Evolutionary conservation across 2,329 filamentous ascomycete genomes (phyloP), one percentile per base, ranked within the genome.

Genomic region (Botrytis elliptica): DNA sequence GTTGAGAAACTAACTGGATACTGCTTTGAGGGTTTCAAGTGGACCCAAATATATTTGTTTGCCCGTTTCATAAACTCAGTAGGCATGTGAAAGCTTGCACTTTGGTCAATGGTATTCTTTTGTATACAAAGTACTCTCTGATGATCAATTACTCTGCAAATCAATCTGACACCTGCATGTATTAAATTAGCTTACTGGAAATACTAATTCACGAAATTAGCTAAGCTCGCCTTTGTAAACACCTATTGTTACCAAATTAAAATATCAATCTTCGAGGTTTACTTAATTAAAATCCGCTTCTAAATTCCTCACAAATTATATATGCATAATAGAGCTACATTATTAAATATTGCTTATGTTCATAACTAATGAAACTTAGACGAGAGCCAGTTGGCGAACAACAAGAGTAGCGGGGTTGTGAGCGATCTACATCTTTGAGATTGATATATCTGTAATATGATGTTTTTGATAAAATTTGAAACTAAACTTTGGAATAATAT

Each of bases 361-460:
- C 0, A n/a, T 6, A 5, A 12, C 25, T 52, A n/a, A 14, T 14
- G 25, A 25, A 52, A 52, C 4, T 14, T 14, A 2, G 2, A 52
- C n/a, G 2, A 52, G 1, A n/a, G 49, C 22, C 49, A 52, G 0
- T 1, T 52, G 10, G 4, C 4, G 22, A 49, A 49, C 0, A 6
- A 52, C 14, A 52, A n/a, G 14, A 52, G 1, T 1, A 52, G 2
- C 10, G 0, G 0, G 0, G 12, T 6, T 14, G 10, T n/a, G 10
- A 46, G 44, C 1, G 20, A 22, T 10, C 20, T 20, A 46, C 20
- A 46, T 46, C 18, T 46, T 20, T 46, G 12, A 3, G 8, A 20
- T 20, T 20, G 6, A 20, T 46, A 1, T 20, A 20, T 46, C 18
- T 2, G 7, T 18, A 20, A 46, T 8, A 20, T 46, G 18, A 46